Evolutionary conservation across 176 grass and related monocot genomes (phyloP), one percentile per base, ranked within the genome.

Genomic region (Musa beccarii): DNA sequence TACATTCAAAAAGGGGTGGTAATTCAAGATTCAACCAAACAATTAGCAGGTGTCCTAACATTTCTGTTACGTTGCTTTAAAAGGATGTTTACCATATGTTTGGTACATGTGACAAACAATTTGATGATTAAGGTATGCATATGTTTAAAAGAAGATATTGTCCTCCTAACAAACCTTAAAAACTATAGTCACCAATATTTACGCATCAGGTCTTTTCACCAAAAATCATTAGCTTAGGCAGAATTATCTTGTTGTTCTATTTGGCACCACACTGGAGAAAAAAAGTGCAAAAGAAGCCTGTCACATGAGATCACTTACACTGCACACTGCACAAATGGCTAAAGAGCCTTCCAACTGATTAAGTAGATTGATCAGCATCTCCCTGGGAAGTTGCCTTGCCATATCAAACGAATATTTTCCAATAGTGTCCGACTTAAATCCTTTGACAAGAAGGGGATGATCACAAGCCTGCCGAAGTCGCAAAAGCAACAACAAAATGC

Each of bases 381-480:
- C 84, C 76, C 86, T 83, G 28, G 96, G 84, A 82, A 94, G 95
- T 75, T 94, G 66, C 79, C 80, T 94, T 56, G 95, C 95, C 81
- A 72, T 86, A 77, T 94, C 95, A 51, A 99, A 87, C 51, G 95
- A 99, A 82, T 89, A 86, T 77, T 85, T 85, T 5, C 86, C 95
- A 62, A 81, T 79, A 79, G 73, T 82, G 20, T 92, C 88, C 73
- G 95, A 91, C 11, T 89, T 84, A 76, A 83, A 83, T 28, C 90
- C 91, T 86, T 91, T 90, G 49, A 90, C 95, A 77, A 99, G 91
- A 87, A 86, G 79, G 64, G 91, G 91, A 85, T 99, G 96, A 80
- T 95, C 91, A 67, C 96, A 99, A 11, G 96, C 96, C 82, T 99
- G 96, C 75, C 95, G 80, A 81, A 99, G 96, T 9, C 96, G 86